Evolutionary conservation across 2,329 filamentous ascomycete genomes (phyloP).

Genomic region (Colletotrichum sp.): DNA sequence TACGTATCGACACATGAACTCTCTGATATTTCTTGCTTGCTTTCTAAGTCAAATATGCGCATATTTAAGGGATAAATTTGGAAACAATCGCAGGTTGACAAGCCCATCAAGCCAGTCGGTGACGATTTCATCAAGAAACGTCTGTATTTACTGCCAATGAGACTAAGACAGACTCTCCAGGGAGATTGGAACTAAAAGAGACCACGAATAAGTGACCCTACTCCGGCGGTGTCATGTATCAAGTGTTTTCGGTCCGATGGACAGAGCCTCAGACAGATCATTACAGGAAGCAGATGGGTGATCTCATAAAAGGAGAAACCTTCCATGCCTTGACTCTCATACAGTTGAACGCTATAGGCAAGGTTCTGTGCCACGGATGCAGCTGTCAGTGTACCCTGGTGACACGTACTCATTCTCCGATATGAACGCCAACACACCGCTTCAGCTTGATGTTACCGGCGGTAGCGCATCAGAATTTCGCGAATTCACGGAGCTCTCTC

Average conservation of each 20-base stretch:
- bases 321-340: not conserved
- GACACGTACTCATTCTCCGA: not conserved
- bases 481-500: not conserved
- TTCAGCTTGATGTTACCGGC: not conserved
- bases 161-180: not conserved
- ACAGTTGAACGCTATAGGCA: not conserved
- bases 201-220: not conserved
- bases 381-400: not conserved
- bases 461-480: not conserved
- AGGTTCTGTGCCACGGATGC: not conserved
- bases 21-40: too few species aligned
- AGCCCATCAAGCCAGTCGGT: too few species aligned
- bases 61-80: too few species aligned
- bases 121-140: too few species aligned
- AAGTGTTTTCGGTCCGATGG: not conserved
- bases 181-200: not conserved
- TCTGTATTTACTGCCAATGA: too few species aligned
- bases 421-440: not conserved
- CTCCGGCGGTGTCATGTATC: not conserved
- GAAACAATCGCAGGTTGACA: too few species aligned
- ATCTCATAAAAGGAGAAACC: fast-evolving
- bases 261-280: not conserved
- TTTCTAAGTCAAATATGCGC: too few species aligned
- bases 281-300: not conserved
- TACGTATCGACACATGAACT: not conserved